Percentiles rank a stretch among this genome's conserved stretches.
Conservation (phyloP, 2,329 filamentous ascomycete species). For the Ophiostoma fasciatum region DNA sequence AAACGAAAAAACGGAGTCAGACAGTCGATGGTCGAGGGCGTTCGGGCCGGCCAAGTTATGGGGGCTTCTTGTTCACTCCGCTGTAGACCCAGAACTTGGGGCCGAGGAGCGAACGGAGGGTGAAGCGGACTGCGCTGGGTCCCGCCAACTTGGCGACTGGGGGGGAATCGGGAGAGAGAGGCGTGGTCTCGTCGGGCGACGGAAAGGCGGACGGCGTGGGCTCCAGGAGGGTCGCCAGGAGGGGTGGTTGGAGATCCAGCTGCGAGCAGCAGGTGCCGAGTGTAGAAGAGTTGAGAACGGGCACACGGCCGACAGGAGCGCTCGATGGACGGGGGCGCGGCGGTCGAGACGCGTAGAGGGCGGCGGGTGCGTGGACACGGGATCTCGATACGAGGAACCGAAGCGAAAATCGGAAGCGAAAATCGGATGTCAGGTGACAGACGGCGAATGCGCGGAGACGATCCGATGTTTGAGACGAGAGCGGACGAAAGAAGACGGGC, state of each 20-base stretch:
- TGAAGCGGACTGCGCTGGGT: constrained; percentile 44
- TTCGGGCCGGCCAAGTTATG: constrained; percentile 60
- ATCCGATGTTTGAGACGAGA: not conserved
- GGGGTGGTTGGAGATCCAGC: not conserved
- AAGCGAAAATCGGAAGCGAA: not conserved
- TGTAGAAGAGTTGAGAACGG: not conserved
- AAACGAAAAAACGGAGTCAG: too few species aligned
- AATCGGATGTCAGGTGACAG: not conserved
- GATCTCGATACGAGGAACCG: too few species aligned
- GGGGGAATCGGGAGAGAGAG: constrained; percentile 1
- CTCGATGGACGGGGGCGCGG: too few species aligned
- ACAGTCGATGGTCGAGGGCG: too few species aligned
- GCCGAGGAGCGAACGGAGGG: constrained; percentile 80
- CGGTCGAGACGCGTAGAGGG: too few species aligned
- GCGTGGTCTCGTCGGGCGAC: constrained; percentile 5
- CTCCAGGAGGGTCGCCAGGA: too few species aligned
- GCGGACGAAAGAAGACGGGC: not conserved
- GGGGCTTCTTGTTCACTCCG: constrained; percentile 94
- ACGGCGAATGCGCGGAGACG: not conserved
- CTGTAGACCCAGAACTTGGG: constrained; percentile 87
- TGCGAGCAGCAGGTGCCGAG: not conserved
- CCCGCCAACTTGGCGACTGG: constrained; percentile 24
- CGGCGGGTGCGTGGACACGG: too few species aligned
- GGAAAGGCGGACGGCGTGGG: not conserved
- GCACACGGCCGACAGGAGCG: not conserved